A percentile compares a stretch with the other conserved stretches of the same genome.
Conservation (phyloP, 1,284 basidiomycete species). For the Tranzscheliella williamsii region DNA sequence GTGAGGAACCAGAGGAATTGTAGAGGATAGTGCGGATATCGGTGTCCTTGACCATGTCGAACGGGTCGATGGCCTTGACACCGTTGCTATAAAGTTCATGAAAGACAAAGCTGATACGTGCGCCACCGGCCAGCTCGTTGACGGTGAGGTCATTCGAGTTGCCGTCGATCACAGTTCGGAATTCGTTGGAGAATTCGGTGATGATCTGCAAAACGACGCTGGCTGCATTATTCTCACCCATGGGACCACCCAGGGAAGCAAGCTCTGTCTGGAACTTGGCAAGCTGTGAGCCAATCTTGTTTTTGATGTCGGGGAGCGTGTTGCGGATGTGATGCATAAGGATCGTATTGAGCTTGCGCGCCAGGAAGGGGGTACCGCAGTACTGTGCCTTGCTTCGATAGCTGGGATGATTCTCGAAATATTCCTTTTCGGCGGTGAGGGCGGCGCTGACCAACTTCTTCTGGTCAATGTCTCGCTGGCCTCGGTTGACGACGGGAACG, state of each 20-base stretch:
- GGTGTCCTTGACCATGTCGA: constrained; percentile 83
- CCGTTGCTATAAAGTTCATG: constrained; percentile 96
- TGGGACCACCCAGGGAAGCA: constrained; percentile 92
- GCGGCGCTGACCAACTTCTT: constrained; percentile 85
- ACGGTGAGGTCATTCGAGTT: constrained; percentile 95
- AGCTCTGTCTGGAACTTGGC: constrained; percentile 98
- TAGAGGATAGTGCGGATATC: constrained; percentile 98
- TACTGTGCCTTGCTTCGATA: constrained; percentile 96
- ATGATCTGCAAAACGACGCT: constrained; percentile 72
- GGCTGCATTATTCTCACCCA: constrained; percentile 84
- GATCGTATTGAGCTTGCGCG: constrained; percentile 92
- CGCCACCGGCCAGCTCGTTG: constrained; percentile 96
- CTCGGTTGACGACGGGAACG: constrained; percentile 95
- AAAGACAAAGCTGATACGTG: constrained; percentile 99
- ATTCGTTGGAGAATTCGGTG: constrained; percentile 98
- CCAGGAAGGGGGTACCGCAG: constrained; percentile 92
- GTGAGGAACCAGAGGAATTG: constrained; percentile 94
- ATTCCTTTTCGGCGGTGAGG: constrained; percentile 82
- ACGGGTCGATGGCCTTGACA: constrained; percentile 85
- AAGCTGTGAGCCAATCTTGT: constrained; percentile 94
- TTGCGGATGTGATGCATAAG: constrained; percentile 97
- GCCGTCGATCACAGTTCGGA: constrained; percentile 97
- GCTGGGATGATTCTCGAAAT: constrained; percentile 87
- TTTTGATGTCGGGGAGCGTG: constrained; percentile 99
- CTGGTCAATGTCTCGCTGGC: constrained; percentile 94